phyloP scores from a whole-genome alignment of 2,329 filamentous ascomycete genomes.

The Stagonosporopsis vannaccii region DNA sequence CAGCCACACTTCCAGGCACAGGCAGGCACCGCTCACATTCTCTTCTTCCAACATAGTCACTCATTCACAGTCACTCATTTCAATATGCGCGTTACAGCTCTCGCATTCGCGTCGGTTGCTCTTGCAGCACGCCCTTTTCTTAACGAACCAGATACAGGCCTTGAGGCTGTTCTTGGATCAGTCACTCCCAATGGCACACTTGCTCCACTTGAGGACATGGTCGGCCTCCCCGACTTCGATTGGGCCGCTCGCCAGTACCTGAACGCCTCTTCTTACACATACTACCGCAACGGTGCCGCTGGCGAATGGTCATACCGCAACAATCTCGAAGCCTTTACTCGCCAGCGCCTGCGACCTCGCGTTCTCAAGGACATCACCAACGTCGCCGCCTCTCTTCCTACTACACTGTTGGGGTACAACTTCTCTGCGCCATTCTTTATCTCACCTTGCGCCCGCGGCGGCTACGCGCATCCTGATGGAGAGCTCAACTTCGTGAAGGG shows the following conservation, averaged over 20 bases:
- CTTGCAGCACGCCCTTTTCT: slow-evolving; percentile 45
- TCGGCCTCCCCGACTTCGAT: slow-evolving; percentile 63
- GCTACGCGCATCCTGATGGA: slow-evolving; percentile 55
- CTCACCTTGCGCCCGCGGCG: slow-evolving; percentile 51
- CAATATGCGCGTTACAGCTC: slow-evolving; percentile 33
- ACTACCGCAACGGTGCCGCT: slow-evolving; percentile 64
- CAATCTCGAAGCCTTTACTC: slow-evolving; percentile 63
- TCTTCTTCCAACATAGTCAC: slow-evolving; percentile 2
- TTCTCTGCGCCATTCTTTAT: slow-evolving; percentile 65
- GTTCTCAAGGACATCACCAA: slow-evolving; percentile 59
- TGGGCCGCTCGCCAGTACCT: slow-evolving; percentile 60
- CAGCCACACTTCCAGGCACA: background rate
- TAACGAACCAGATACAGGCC: slow-evolving; percentile 48
- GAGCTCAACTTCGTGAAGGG: slow-evolving; percentile 61
- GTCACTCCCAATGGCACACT: slow-evolving; percentile 45
- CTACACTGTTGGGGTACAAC: slow-evolving; percentile 62
- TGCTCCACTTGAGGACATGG: slow-evolving; percentile 54
- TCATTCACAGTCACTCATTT: slow-evolving; percentile 21
- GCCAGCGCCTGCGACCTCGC: slow-evolving; percentile 59
- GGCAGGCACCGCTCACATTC: slow-evolving; percentile 11
- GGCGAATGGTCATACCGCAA: slow-evolving; percentile 65
- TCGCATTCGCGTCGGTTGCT: slow-evolving; percentile 34
- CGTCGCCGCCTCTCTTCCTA: slow-evolving; percentile 49
- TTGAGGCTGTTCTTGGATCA: slow-evolving; percentile 35
- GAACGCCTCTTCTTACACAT: slow-evolving; percentile 59